phyloP scores from a whole-genome alignment of 192 early-diverging fungal species.

The Linnemannia exigua region DNA sequence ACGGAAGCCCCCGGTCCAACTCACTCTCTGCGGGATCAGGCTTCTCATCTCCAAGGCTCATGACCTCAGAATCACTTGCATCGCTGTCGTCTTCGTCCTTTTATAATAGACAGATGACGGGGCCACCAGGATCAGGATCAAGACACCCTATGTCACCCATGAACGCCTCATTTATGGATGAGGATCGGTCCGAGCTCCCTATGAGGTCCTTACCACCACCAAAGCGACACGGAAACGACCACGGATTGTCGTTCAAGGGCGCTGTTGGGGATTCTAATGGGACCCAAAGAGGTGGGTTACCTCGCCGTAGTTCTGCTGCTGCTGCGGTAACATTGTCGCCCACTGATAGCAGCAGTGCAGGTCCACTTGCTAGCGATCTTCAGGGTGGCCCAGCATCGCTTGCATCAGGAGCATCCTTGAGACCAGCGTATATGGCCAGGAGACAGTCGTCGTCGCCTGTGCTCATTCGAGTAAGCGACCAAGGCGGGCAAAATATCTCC shows the following conservation, averaged over 20 bases:
- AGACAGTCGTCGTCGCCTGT: constrained; percentile 50
- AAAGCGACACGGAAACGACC: constrained; percentile 23
- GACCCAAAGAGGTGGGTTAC: neutral
- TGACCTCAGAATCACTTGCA: neutral
- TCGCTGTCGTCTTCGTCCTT: neutral
- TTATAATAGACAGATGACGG: neutral
- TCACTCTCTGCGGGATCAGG: neutral
- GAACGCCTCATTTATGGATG: neutral
- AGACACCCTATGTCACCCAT: constrained; percentile 1
- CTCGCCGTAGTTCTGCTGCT: constrained; percentile 42
- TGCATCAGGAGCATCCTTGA: neutral
- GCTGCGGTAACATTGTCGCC: constrained; percentile 18
- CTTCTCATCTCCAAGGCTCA: neutral
- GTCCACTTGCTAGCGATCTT: neutral
- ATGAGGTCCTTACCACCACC: constrained; percentile 34
- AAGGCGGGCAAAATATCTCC: constrained; percentile 45
- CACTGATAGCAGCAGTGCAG: neutral
- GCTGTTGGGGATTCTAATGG: neutral
- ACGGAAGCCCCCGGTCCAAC: neutral
- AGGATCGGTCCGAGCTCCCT: neutral
- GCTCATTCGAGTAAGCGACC: constrained; percentile 40
- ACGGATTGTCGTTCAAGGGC: neutral
- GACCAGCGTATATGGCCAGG: constrained; percentile 26
- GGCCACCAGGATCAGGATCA: neutral
- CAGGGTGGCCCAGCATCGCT: neutral